phyloP scores from a whole-genome alignment of 2,329 filamentous ascomycete genomes.

The Fusarium oligoseptatum region DNA sequence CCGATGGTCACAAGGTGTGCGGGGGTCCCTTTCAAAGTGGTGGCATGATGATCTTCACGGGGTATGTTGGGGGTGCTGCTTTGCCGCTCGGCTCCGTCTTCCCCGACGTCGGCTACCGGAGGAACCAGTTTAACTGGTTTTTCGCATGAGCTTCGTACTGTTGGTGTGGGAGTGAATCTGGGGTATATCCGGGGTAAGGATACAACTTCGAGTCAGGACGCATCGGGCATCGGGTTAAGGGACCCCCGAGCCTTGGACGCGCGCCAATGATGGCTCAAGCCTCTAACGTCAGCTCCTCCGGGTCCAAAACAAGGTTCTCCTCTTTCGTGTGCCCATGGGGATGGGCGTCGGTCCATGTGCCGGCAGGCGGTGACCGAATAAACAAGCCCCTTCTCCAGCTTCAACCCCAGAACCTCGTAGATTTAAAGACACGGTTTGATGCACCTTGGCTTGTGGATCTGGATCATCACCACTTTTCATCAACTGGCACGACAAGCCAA shows the following conservation, averaged over 20 bases:
- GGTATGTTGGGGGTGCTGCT: not conserved
- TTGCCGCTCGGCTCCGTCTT: not conserved
- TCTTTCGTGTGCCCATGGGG: conserved; percentile 8
- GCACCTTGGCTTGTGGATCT: not conserved
- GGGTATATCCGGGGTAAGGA: conserved; percentile 40
- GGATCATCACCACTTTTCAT: not conserved
- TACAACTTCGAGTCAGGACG: not conserved
- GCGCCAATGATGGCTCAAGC: not conserved
- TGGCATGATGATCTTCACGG: not conserved
- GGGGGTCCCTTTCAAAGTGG: not conserved
- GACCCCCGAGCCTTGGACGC: not conserved
- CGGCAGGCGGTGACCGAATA: conserved; percentile 3
- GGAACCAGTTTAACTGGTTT: not conserved
- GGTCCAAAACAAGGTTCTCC: not conserved
- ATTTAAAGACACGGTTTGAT: conserved; percentile 31
- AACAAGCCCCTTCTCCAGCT: not conserved
- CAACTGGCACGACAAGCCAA: not conserved
- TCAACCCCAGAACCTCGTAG: conserved; percentile 10
- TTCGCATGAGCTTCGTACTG: not conserved
- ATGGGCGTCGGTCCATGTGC: conserved; percentile 19
- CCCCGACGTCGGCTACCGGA: not conserved
- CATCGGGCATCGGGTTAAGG: conserved; percentile 34
- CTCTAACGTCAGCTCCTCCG: not conserved
- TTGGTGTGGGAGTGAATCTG: conserved; percentile 17
- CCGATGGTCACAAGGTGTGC: not conserved